phyloP scores from a whole-genome alignment of 108 stramenopile species.

The Cyclotella cryptica region DNA sequence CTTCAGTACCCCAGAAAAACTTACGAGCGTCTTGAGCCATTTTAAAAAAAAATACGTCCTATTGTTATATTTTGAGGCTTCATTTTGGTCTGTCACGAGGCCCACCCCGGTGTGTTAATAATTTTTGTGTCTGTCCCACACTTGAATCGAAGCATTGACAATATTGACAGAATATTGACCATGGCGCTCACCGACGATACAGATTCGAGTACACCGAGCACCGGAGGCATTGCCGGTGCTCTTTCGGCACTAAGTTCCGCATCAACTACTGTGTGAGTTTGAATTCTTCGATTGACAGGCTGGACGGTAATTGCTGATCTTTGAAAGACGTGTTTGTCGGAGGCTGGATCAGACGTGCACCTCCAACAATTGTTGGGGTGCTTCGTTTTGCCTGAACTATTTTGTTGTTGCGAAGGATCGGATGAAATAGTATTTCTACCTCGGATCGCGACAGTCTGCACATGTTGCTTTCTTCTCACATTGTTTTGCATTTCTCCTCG shows the following conservation, averaged over 20 bases:
- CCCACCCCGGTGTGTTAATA: no score
- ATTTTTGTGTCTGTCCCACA: no score
- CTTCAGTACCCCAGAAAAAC: no score
- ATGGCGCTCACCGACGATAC: slow-evolving; percentile 49
- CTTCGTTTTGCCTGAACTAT: no score
- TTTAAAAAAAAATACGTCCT: no score
- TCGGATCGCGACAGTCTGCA: neutral
- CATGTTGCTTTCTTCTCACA: neutral
- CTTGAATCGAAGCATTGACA: no score
- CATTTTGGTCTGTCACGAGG: no score
- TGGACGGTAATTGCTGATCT: neutral
- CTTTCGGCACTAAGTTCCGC: slow-evolving; percentile 43
- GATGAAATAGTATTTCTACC: no score
- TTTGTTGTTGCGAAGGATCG: no score
- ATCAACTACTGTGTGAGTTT: slow-evolving; percentile 42
- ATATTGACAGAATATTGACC: slow-evolving; percentile 11
- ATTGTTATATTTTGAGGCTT: no score
- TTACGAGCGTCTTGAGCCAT: no score
- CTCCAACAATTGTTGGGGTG: no score
- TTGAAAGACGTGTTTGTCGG: neutral
- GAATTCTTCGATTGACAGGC: neutral
- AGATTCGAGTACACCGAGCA: slow-evolving; percentile 24
- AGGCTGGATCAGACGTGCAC: neutral
- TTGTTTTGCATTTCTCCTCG: neutral
- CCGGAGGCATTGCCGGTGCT: slow-evolving; percentile 40